Conservation (phyloP, 1,284 basidiomycete genomes). For the Ustanciosporium gigantosporum region DNA sequence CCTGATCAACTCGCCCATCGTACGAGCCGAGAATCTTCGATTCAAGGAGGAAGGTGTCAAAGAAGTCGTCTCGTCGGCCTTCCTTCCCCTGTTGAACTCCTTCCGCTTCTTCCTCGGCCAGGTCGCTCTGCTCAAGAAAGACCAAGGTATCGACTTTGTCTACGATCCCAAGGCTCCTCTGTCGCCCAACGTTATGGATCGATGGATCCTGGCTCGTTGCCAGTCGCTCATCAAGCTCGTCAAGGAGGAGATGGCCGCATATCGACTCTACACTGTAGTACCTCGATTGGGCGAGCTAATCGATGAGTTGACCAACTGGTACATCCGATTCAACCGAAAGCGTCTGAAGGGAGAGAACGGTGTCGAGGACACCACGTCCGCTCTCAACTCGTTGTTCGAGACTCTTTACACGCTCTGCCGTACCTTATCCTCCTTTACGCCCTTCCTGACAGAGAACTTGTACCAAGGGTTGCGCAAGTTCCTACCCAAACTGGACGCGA, state of each 20-base stretch:
- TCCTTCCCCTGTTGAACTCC: conserved; percentile 98
- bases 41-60: conserved; percentile 98
- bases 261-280: conserved; percentile 96
- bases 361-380: conserved; percentile 80
- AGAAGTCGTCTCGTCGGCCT: conserved; percentile 90
- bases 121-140: conserved; percentile 83
- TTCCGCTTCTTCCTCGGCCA: conserved; percentile 99
- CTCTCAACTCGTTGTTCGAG: conserved; percentile 95
- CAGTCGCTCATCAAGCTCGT: conserved; percentile 93
- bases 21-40: conserved; percentile 93
- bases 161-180: conserved; percentile 85
- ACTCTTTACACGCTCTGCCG: conserved; percentile 89
- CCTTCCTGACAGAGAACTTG: conserved; percentile 94
- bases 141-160: conserved; percentile 75
- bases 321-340: conserved; percentile 97
- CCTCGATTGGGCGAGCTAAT: conserved; percentile 89
- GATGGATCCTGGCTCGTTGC: conserved; percentile 95
- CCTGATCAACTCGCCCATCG: conserved; percentile 97
- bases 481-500: conserved; percentile 65
- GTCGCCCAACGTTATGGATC: conserved; percentile 94
- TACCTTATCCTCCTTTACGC: conserved; percentile 97
- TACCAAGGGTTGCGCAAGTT: conserved; percentile 87
- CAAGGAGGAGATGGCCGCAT: conserved; percentile 89
- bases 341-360: conserved; percentile 95
- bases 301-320: conserved; percentile 98